Conservation (phyloP, 306 rosid genomes). For the Sindora glabra region DNA sequence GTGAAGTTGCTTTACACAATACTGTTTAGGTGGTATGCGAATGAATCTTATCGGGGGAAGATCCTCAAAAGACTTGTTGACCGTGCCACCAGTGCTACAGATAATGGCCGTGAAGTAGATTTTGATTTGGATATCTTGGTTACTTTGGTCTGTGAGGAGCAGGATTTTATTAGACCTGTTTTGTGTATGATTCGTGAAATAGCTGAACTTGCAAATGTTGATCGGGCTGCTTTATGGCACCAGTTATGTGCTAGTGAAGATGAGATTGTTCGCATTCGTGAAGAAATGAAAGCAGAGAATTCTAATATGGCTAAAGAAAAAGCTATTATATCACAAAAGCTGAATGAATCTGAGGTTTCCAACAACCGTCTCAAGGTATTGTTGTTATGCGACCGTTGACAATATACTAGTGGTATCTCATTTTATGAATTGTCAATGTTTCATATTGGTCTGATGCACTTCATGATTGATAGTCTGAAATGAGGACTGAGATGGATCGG, state of each 20-base stretch:
- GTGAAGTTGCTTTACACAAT: slow-evolving; percentile 75
- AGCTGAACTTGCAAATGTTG: slow-evolving; percentile 84
- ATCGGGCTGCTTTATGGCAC: slow-evolving; percentile 96
- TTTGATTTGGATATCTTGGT: slow-evolving; percentile 81
- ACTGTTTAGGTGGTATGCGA: slow-evolving; percentile 88
- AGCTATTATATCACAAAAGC: slow-evolving; percentile 52
- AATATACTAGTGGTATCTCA: slow-evolving; percentile 30
- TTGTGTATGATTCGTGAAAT: slow-evolving; percentile 92
- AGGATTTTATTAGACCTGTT: slow-evolving; percentile 69
- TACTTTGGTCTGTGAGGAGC: slow-evolving; percentile 80
- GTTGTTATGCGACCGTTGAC: slow-evolving; percentile 37
- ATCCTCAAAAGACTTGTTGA: slow-evolving; percentile 91
- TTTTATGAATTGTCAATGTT: slow-evolving; percentile 26
- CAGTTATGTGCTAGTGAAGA: slow-evolving; percentile 91
- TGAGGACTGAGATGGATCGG: slow-evolving; percentile 80
- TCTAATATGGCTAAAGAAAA: slow-evolving; percentile 61
- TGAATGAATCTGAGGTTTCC: slow-evolving; percentile 73
- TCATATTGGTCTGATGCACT: slow-evolving; percentile 37
- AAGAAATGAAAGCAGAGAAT: slow-evolving; percentile 67
- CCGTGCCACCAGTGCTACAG: slow-evolving; percentile 64
- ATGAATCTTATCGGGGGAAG: slow-evolving; percentile 67
- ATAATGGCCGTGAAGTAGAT: slow-evolving; percentile 61
- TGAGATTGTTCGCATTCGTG: slow-evolving; percentile 65
- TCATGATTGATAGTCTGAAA: slow-evolving; percentile 77
- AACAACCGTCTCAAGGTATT: slow-evolving; percentile 84